Base-by-base conservation (phyloP, 2,329 filamentous ascomycete species). In the Macroventuria anomochaeta region DNA sequence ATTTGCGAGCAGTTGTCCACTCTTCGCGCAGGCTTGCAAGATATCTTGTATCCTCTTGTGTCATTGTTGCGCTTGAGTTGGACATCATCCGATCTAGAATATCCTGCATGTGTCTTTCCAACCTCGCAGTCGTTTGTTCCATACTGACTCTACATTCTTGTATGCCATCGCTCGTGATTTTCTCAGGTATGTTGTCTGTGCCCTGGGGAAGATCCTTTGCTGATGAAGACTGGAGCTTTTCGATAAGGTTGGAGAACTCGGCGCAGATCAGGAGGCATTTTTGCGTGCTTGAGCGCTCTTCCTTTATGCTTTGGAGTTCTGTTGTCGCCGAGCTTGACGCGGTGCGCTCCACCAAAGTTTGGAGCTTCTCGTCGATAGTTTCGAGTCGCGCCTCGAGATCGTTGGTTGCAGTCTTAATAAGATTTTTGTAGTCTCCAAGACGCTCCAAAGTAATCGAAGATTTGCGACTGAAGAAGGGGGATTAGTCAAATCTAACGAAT, bases 331-430 rank as follows among this genome's bases (percentile, higher is more conserved):
- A 52, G 5, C 38, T 40, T 29, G 47, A 42, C 7, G 34, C 31
- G 3, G 29, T 41, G 28, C 53, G 56, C 17, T 38, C 41, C 12
- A 55, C 29, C 33, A 55, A 28, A 34, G 36, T 15, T 41, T 57
- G 21, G 36, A 62, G 51, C 42, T 53, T 59, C 39, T 58, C 48
- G 25, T 62, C 44, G 26, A 62, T 55, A 11, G 17, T 56, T 41
- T 56, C 37, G 11, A 62, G 59, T 25, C 43, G 47, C 13, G 47
- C 57, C 31, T 57, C 46, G 25, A 62, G 57, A 44, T 60, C 59
- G 25, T 32, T 31, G 11, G 52, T 58, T 11, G 59, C 40, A 23
- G 43, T 58, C 36, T 59, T 36, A 34, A 63, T 51, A 21, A 58
- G 32, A 23, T 57, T 48, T 51, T 53, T 49, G 37, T 58, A 61